Evolutionary conservation across 192 early-diverging fungal species (phyloP).

Genomic region (Coemansia sp.): DNA sequence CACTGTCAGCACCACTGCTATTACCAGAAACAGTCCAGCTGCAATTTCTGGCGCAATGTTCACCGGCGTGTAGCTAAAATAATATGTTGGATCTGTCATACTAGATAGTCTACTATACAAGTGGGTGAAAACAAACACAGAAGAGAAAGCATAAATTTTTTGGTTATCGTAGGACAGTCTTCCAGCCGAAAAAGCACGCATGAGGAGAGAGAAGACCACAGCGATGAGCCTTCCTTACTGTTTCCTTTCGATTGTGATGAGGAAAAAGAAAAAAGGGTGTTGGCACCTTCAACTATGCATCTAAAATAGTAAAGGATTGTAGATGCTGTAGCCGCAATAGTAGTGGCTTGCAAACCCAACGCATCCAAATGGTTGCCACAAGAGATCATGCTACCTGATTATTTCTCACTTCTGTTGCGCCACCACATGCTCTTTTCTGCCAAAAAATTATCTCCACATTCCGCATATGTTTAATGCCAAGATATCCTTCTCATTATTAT

Average conservation of each 20-base stretch:
- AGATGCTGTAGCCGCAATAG: neutral
- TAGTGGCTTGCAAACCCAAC: neutral
- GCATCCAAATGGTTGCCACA: neutral
- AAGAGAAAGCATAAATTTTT: neutral
- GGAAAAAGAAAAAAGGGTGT: neutral
- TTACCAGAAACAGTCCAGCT: constrained; percentile 14
- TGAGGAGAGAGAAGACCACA: neutral
- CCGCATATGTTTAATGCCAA: neutral
- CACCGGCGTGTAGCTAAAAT: constrained; percentile 39
- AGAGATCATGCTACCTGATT: neutral
- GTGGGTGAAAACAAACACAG: neutral
- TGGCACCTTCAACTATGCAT: neutral
- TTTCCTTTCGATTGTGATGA: neutral
- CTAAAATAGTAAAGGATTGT: neutral
- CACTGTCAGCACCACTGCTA: neutral
- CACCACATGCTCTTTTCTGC: neutral
- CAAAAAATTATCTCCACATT: neutral
- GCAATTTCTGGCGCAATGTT: constrained; percentile 30
- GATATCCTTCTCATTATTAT: neutral
- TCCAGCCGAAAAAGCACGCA: neutral
- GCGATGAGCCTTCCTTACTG: neutral
- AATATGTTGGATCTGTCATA: constrained; percentile 14
- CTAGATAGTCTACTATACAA: neutral
- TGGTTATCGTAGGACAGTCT: neutral
- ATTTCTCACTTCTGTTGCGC: neutral